Evolutionary conservation across 257 asterid species (phyloP).

Genomic region (Rauvolfia tetraphylla): DNA sequence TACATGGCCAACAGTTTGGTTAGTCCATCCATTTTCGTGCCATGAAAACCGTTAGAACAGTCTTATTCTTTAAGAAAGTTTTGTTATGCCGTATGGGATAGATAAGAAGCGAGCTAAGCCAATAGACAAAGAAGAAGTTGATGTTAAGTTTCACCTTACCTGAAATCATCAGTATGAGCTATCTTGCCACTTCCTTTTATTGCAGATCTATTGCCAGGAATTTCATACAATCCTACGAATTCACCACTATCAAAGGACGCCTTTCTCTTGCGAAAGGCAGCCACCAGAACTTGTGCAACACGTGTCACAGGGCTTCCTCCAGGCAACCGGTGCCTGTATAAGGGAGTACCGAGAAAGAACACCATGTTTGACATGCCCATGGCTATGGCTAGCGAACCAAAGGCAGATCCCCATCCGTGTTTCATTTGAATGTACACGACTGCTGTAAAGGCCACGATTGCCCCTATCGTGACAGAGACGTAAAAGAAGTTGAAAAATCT

Average conservation of each 20-base stretch:
- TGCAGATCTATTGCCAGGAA: conserved; percentile 84
- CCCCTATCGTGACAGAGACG: conserved; percentile 91
- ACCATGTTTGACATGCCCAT: conserved; percentile 89
- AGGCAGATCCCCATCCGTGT: conserved; percentile 95
- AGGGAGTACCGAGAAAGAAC: conserved; percentile 89
- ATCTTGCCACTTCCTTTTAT: conserved; percentile 87
- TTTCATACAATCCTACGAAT: conserved; percentile 76
- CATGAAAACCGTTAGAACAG: neutral
- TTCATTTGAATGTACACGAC: conserved; percentile 83
- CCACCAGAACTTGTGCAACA: conserved; percentile 80
- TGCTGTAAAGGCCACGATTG: conserved; percentile 87
- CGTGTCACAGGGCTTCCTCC: conserved; percentile 98
- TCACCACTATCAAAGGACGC: conserved; percentile 67
- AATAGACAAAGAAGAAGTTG: neutral
- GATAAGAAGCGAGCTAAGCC: neutral
- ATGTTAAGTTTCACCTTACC: conserved; percentile 35
- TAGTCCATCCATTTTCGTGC: neutral
- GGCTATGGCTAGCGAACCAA: conserved; percentile 84
- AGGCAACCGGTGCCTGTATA: conserved; percentile 82
- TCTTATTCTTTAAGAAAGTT: neutral
- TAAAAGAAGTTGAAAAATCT: conserved; percentile 91
- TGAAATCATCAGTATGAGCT: conserved; percentile 78
- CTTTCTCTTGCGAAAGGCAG: conserved; percentile 80
- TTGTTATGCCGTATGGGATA: neutral
- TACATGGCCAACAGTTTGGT: conserved; percentile 19